Evolutionary conservation across 768 basidiomycete genomes (phyloP), one percentile per base, ranked within the genome.

Genomic region (Dioszegia hungarica): DNA sequence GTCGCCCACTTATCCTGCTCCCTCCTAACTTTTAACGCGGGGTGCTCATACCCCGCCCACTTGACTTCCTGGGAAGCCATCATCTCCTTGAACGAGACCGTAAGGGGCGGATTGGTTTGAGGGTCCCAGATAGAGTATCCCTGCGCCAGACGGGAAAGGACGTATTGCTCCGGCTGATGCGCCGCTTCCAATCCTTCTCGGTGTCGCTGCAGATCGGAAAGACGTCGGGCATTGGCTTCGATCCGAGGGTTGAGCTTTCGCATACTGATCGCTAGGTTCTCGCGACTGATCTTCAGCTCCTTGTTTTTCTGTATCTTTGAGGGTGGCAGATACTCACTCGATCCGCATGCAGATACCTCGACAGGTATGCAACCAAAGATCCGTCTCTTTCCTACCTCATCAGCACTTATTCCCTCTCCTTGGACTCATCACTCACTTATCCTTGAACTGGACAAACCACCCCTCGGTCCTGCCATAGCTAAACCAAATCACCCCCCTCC

Each of bases 1-100:
- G 49, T 51, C 49, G 37, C 49, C 22, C 37, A 28, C 36, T 51
- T 51, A 19, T 51, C 49, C 36, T 39, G 37, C 24, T 51, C 49
- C 34, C 49, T 14, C 6, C 24, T 11, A 27, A 36, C 9, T 9
- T 25, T 14, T 9, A 51, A 3, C 3, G 22, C 36, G 9, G 49
- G 49, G n/a, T 51, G 49, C n/a, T 51, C 49, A 28, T 51, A 51
- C n/a, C 34, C 8, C 19, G 9, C 36, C 49, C 49, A 51, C 25
- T 24, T 46, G 25, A 15, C 39, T 36, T 20, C 17, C 24, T 22
- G 9, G 19, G 15, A 11, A 20, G 47, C 22, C 15, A 11, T 5
- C 5, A 10, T 33, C 15, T 25, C 14, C 9, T 15, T 15, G 15
- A 11, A 4, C 27, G 49, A 11, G 10, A 31, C 2, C 17, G 15